Base-by-base conservation (phyloP, 768 basidiomycete species). In the Lactifluus volemus region DNA sequence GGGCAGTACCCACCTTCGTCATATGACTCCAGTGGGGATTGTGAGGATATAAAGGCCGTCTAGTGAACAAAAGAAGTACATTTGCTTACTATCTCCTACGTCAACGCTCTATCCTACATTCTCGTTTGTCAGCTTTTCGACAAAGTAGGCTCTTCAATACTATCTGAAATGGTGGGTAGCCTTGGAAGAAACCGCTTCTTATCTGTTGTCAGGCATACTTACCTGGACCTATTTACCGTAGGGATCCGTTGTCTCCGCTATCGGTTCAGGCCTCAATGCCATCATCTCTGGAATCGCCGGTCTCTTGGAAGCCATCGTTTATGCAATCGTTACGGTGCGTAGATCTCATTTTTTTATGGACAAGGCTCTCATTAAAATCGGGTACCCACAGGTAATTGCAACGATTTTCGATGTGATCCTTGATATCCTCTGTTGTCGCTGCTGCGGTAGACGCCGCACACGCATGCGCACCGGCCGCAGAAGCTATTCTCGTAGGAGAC, bases 171-270 rank as follows among this genome's bases (percentile, higher is more conserved):
- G 58, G 58, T 52, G 50, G 10, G 58, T 34, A n/a, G 44, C 21
- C 32, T 2, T 51, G 32, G 10, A 36, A 8, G 21, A 30, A 42
- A 17, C 30, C 49, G 25, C 25, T 25, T 19, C 41, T 14, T 5
- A 17, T 12, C 21, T 10, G 36, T 42, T 32, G 2, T 25, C 25
- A 25, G 30, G 4, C 8, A 19, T 29, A 14, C 21, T 38, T 7
- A 42, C 11, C 41, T 7, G 17, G n/a, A n/a, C 15, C 15, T 49
- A 12, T 36, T 25, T 39, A 9, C 30, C 34, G 25, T n/a, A 85
- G 85, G 84, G 84, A 53, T 77, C 84, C 25, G 75, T 85, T 54
- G 73, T 86, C 69, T 86, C 84, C 68, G 79, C 85, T 29, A 87
- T 88, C 48, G 85, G 83, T 21, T 66, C 70, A 52, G 84, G 78